Conservation (phyloP, 1,284 basidiomycete species). For the Puccinia sorghi region DNA sequence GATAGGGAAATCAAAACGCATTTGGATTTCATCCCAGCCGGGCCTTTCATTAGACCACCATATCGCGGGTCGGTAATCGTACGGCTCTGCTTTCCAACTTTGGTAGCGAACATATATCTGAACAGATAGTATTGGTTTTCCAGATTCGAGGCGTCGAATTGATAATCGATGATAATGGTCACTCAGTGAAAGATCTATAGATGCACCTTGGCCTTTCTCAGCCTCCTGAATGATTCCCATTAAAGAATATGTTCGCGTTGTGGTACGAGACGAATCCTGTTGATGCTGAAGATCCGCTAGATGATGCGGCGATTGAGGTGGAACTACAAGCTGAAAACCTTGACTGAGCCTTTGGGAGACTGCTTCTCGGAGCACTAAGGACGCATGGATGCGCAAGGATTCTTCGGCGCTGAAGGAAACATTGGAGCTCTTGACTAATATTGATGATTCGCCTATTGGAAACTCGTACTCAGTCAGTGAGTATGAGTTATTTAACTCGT, state of each 20-base stretch:
- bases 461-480: constrained; percentile 67
- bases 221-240: constrained; percentile 51
- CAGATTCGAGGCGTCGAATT: constrained; percentile 50
- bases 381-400: constrained; percentile 67
- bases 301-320: constrained; percentile 50
- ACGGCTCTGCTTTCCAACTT: constrained; percentile 44
- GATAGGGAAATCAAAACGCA: constrained; percentile 38
- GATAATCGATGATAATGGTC: constrained; percentile 55
- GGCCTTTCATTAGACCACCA: constrained; percentile 48
- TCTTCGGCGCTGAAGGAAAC: constrained; percentile 59
- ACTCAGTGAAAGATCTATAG: constrained; percentile 53
- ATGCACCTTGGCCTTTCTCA: constrained; percentile 52
- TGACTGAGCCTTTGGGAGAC: constrained; percentile 85
- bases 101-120: constrained; percentile 44
- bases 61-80: constrained; percentile 26
- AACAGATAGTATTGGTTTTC: constrained; percentile 34
- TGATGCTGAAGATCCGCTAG: constrained; percentile 47
- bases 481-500: constrained; percentile 75
- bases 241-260: constrained; percentile 5
- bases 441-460: constrained; percentile 57
- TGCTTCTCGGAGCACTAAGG: constrained; percentile 66
- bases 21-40: constrained; percentile 33
- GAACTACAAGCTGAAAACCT: constrained; percentile 87
- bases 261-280: constrained; percentile 51
- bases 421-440: constrained; percentile 56